Evolutionary conservation across 2,329 filamentous ascomycete species (phyloP).

Genomic region (Neurospora crassa): DNA sequence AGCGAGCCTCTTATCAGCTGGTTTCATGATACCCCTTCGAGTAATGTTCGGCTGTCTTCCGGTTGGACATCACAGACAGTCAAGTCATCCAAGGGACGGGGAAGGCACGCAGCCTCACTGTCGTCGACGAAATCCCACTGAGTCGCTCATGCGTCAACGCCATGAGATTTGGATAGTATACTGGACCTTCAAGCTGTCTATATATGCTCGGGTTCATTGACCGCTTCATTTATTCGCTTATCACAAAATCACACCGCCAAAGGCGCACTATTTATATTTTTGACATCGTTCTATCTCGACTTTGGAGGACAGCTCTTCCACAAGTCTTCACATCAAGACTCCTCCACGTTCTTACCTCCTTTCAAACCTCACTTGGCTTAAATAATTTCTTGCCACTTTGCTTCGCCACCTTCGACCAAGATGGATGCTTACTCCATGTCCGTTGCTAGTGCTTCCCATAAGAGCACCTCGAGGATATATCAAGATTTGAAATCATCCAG

Average conservation of each 20-base stretch:
- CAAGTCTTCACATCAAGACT: neutral
- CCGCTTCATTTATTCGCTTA: neutral
- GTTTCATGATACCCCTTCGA: neutral
- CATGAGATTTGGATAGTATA: neutral
- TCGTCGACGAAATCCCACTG: neutral
- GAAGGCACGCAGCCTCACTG: neutral
- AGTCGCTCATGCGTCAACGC: neutral
- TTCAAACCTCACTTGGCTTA: neutral
- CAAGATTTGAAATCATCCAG: constrained; percentile 13
- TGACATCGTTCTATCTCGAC: neutral
- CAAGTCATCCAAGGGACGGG: neutral
- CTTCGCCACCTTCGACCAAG: neutral
- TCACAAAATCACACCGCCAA: neutral
- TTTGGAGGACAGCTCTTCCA: neutral
- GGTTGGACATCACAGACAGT: neutral
- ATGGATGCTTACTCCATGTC: constrained; percentile 21
- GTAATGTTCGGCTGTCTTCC: neutral
- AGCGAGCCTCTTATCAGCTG: neutral
- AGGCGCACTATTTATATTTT: neutral
- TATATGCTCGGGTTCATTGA: neutral
- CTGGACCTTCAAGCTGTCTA: neutral
- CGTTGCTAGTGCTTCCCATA: constrained; percentile 13
- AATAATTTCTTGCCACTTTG: neutral
- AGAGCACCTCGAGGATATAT: constrained; percentile 15
- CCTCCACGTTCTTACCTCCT: neutral